Evolutionary conservation across 805 yeast genomes (phyloP), one percentile per base, ranked within the genome.

Genomic region (Saturnispora hagleri): DNA sequence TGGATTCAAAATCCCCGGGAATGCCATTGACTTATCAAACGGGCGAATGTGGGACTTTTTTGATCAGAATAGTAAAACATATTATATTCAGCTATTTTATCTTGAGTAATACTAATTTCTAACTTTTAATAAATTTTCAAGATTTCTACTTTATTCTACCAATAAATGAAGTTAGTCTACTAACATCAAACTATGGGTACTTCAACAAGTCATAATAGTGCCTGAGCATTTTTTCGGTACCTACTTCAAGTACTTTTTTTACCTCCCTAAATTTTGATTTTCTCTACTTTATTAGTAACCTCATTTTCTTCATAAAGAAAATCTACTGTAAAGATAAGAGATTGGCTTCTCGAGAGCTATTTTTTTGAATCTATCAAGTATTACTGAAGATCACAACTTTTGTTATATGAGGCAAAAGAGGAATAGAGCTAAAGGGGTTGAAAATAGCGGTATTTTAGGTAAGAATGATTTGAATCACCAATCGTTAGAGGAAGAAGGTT

Each of bases 41-140:
- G 71, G 67, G 15, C 69, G 69, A 9, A 75, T 79, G 35, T 86
- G 89, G 85, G 79, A 84, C 60, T 76, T 73, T 62, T 89, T 86
- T 83, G 95, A 89, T 63, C 64, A 62, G 7, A 95, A 86, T 60
- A 71, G 81, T 1, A 76, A 76, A 53, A 83, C 79, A 54, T 86
- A 79, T 58, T 86, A 80, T 60, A 60, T 89, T 15, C 97, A 89
- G 65, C 63, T 89, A 46, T 73, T 86, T 57, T 89, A 78, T 56
- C 18, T 53, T 28, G 59, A 61, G n/a, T 51, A 55, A 33, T 47
- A 20, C 35, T 36, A 46, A 41, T 15, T 4, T 5, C 17, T 18
- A 28, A 7, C 4, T 20, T 20, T 20, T 20, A 20, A 20, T 20
- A 20, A 20, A 31, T 13, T 31, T 31, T 9, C 2, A 31, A 10